Percentiles rank a stretch among this genome's conserved stretches.
Conservation (phyloP, 2,329 filamentous ascomycete genomes). For the Didymella sp. region DNA sequence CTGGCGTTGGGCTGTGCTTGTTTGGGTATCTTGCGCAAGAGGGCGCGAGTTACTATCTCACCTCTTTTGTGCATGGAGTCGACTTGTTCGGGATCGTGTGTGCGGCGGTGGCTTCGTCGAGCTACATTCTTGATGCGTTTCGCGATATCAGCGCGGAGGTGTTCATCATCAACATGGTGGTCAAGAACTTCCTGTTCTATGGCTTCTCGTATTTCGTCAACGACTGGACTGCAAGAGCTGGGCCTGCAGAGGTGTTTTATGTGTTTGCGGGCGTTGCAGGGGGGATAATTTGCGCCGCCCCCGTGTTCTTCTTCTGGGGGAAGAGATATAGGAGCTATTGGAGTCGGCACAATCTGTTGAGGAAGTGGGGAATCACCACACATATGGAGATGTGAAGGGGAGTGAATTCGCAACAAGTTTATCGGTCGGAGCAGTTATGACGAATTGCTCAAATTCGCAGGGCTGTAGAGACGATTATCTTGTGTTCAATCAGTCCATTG, state of each 20-base stretch:
- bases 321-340: neutral
- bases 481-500: no score
- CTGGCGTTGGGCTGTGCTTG: conserved; percentile 50
- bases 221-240: conserved; percentile 53
- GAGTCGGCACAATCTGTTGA: neutral
- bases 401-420: no score
- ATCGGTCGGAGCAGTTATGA: no score
- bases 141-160: conserved; percentile 53
- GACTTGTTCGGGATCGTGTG: conserved; percentile 46
- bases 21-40: conserved; percentile 48
- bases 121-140: conserved; percentile 52
- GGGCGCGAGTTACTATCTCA: conserved; percentile 34
- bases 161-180: conserved; percentile 54
- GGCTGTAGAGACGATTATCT: no score
- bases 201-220: conserved; percentile 55
- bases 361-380: no score
- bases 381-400: no score
- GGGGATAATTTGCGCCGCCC: neutral
- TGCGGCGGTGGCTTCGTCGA: conserved; percentile 41
- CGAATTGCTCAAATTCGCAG: no score
- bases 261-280: conserved; percentile 42
- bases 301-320: neutral
- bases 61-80: conserved; percentile 46
- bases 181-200: conserved; percentile 56
- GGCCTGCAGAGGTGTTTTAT: conserved; percentile 49